Conservation (phyloP, 108 stramenopile species). For the Licmophora abbreviata region DNA sequence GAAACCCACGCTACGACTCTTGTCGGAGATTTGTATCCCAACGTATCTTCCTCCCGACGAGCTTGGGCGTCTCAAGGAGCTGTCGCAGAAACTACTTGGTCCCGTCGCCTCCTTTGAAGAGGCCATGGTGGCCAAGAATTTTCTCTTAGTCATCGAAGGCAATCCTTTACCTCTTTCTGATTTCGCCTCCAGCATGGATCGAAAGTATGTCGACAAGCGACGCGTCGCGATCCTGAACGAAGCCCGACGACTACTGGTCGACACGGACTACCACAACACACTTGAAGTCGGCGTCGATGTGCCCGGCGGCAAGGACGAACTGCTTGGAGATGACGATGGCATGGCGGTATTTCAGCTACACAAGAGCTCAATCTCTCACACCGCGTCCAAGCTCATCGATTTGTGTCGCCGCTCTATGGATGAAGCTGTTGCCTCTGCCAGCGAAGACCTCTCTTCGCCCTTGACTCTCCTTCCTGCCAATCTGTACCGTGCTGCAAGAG, state of each 20-base stretch:
- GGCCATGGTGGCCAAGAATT: conserved; percentile 21
- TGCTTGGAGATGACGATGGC: conserved; percentile 20
- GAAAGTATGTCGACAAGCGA: conserved; percentile 55
- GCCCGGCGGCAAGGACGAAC: conserved; percentile 19
- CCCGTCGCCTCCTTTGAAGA: conserved; percentile 41
- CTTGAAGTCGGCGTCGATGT: conserved; percentile 43
- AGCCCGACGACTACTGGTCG: conserved; percentile 55
- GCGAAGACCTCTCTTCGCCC: too few species aligned
- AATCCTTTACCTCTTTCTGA: conserved; percentile 6
- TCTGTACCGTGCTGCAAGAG: conserved; percentile 5
- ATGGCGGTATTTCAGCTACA: conserved; percentile 53
- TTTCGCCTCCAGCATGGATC: conserved; percentile 31
- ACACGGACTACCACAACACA: conserved; percentile 80
- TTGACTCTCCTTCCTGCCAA: neutral
- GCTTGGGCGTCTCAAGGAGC: conserved; percentile 19
- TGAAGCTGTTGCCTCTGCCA: conserved; percentile 27
- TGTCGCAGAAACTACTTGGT: conserved; percentile 18
- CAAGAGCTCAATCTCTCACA: conserved; percentile 53
- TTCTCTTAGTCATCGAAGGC: conserved; percentile 8
- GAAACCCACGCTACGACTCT: conserved; percentile 29
- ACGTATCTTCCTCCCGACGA: conserved; percentile 19
- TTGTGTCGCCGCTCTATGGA: conserved; percentile 62
- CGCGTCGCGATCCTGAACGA: conserved; percentile 42
- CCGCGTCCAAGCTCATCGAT: conserved; percentile 43
- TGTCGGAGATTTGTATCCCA: conserved; percentile 49